phyloP scores from a whole-genome alignment of 345 rosid species.

The Chamaenerion angustifolium region DNA sequence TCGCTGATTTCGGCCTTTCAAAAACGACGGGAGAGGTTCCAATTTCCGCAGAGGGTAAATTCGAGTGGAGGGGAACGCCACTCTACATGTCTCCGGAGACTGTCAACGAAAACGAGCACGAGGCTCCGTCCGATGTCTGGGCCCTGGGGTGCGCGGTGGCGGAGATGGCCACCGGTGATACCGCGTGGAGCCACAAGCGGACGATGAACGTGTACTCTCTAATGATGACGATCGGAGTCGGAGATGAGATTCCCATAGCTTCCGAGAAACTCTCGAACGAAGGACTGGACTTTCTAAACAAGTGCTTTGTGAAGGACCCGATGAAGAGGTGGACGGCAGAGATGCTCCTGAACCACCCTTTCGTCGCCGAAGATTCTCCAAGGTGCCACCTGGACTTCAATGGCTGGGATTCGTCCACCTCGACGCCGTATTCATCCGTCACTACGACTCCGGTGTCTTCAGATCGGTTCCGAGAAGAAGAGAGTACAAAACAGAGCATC shows the following conservation, averaged over 20 bases:
- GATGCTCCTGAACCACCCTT: conserved; percentile 67
- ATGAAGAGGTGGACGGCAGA: conserved; percentile 53
- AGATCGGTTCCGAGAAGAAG: not conserved
- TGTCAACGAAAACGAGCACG: conserved; percentile 37
- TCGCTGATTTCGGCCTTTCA: conserved; percentile 72
- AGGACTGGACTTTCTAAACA: conserved; percentile 55
- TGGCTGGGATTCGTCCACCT: not conserved
- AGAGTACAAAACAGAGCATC: not conserved
- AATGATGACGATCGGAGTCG: conserved; percentile 42
- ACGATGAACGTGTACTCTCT: conserved; percentile 22
- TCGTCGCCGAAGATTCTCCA: conserved; percentile 15
- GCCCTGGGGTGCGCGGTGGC: conserved; percentile 64
- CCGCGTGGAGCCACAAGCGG: conserved; percentile 37
- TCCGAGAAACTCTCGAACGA: conserved; percentile 45
- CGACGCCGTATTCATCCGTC: not conserved
- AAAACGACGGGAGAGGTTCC: conserved; percentile 16
- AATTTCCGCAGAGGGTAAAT: not conserved
- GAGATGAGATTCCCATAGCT: conserved; percentile 41
- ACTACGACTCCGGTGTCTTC: not conserved
- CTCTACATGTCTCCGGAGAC: conserved; percentile 75
- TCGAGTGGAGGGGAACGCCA: conserved; percentile 58
- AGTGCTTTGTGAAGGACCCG: conserved; percentile 51
- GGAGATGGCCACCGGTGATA: conserved; percentile 65
- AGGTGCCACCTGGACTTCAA: conserved; percentile 10
- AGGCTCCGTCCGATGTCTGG: conserved; percentile 75